Evolutionary conservation across 257 asterid species (phyloP), one percentile per base, ranked within the genome.

Genomic region (Solanum stenotomum): DNA sequence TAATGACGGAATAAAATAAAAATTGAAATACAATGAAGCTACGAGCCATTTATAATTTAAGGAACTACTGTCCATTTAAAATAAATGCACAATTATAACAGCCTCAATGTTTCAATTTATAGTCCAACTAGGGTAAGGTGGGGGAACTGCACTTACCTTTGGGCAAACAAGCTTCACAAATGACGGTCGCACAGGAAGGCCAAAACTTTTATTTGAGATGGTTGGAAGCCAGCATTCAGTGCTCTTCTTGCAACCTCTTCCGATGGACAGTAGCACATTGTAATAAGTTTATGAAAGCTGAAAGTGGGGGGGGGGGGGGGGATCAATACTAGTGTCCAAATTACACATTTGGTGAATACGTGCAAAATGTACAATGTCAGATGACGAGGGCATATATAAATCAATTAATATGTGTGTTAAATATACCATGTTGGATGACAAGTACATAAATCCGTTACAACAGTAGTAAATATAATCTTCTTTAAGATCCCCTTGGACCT

Each of bases 221-320:
- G 93, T 85, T 93, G 93, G 76, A 97, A 92, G 77, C 99, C 99
- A 85, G 98, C 99, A 92, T 96, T 94, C 75, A 90, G 18, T 88
- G 99, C 99, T 87, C 99, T 93, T 92, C 93, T 95, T 79, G 98
- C 96, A 46, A 97, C 96, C 94, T 96, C 98, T 89, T 96, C 98
- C 4, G 99, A 97, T 65, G 99, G 99, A 90, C 96, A 93, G 87
- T 97, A 97, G 88, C 98, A 96, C 91, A 98, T 93, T 14, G 98
- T 97, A 40, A 97, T 98, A 65, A 97, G 99, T 94, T 97, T 97
- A 44, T 46, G 59, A 46, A 46, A 46, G 3, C 59, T 46, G 14
- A 46, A 46, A 46, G 59, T 14, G 56, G 7, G 40, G 8, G 40
- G 38, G 37, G 6, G 1, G 16, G 2, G 15, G 16, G 5, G 2